Evolutionary conservation across 441 rosid genomes (phyloP).

Genomic region (Populus trichocarpa): DNA sequence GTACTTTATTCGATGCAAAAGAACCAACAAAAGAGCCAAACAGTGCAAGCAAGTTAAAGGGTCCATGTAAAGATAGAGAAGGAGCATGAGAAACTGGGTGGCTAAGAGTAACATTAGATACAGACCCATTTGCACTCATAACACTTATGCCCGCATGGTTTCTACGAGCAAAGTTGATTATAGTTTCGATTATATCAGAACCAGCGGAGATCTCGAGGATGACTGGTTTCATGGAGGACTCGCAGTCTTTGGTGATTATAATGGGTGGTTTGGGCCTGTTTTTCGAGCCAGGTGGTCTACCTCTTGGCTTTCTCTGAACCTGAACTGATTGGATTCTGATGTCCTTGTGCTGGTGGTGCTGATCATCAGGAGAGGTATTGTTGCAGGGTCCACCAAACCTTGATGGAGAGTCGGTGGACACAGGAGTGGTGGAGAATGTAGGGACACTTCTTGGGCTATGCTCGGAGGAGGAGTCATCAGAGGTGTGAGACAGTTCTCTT

Average conservation of each 20-base stretch:
- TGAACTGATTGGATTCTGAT: background rate
- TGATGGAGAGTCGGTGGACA: background rate
- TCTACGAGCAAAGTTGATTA: constrained; percentile 28
- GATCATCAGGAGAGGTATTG: background rate
- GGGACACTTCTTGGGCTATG: constrained; percentile 21
- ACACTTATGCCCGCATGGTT: constrained; percentile 27
- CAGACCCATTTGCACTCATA: constrained; percentile 38
- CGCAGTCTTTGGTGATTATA: constrained; percentile 25
- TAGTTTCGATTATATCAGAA: constrained; percentile 29
- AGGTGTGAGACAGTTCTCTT: constrained; percentile 21
- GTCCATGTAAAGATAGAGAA: constrained; percentile 29
- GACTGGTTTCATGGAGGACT: constrained; percentile 34
- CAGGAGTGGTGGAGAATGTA: constrained; percentile 8
- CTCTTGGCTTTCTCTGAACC: constrained; percentile 29
- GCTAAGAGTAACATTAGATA: constrained; percentile 36
- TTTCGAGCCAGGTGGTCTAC: constrained; percentile 50
- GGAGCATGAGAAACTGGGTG: constrained; percentile 33
- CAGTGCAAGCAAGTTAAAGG: constrained; percentile 34
- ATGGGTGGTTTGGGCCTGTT: constrained; percentile 48
- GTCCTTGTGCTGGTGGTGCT: background rate
- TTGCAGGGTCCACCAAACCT: background rate
- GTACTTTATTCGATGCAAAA: background rate
- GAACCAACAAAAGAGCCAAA: constrained; percentile 32
- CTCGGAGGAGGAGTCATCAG: constrained; percentile 33
- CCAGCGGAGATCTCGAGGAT: constrained; percentile 47